Percentiles rank a stretch among this genome's conserved stretches.
phyloP scores from a whole-genome alignment of 345 rosid genomes.

The Pugionium dolabratum region DNA sequence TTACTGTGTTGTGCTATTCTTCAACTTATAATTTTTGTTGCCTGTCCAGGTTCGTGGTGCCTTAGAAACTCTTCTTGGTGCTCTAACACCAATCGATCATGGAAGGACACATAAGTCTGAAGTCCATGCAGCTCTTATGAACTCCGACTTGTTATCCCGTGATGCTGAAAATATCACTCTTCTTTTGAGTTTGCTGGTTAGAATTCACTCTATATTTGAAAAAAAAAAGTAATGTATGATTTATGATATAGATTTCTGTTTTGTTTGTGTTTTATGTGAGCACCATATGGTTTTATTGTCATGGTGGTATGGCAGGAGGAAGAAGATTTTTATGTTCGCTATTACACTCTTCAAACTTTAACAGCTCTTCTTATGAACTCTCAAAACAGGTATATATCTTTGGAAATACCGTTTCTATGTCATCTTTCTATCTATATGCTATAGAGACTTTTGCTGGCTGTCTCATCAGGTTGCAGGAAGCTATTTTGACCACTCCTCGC shows the following conservation, averaged over 20 bases:
- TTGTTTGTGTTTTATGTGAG: background rate
- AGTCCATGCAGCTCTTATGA: constrained; percentile 90
- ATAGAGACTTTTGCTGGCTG: constrained; percentile 45
- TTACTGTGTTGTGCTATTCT: constrained; percentile 11
- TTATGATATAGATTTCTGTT: background rate
- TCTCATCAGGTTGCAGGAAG: constrained; percentile 96
- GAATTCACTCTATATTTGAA: constrained; percentile 7
- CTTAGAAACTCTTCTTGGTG: constrained; percentile 89
- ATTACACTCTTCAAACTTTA: constrained; percentile 90
- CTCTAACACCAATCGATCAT: constrained; percentile 84
- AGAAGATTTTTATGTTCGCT: constrained; percentile 94
- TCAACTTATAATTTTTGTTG: constrained; percentile 14
- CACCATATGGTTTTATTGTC: constrained; percentile 7
- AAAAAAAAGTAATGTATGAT: no score
- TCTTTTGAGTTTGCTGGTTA: constrained; percentile 88
- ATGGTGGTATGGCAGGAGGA: constrained; percentile 62
- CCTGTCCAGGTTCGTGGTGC: constrained; percentile 79
- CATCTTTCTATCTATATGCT: constrained; percentile 32
- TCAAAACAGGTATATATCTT: constrained; percentile 66
- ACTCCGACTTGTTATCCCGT: constrained; percentile 88
- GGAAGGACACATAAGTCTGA: constrained; percentile 71
- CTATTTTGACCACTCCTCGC: constrained; percentile 92
- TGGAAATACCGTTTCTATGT: constrained; percentile 11
- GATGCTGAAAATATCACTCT: constrained; percentile 94
- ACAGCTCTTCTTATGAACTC: constrained; percentile 94